Evolutionary conservation across 2,329 filamentous ascomycete species (phyloP).

Genomic region (Microcyclosporella mali): DNA sequence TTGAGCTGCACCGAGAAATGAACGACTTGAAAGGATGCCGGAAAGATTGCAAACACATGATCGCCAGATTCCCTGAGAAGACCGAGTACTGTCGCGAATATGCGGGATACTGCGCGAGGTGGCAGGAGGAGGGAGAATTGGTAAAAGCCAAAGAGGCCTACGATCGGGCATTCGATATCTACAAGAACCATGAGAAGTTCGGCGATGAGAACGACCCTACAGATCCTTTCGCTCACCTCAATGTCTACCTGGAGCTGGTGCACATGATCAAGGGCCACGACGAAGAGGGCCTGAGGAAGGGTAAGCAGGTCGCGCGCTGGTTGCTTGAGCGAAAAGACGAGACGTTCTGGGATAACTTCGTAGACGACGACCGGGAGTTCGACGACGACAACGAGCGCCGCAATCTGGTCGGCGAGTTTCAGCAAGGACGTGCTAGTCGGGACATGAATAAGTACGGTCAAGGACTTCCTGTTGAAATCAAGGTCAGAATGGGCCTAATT

Average conservation of each 20-base stretch:
- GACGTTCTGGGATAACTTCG: constrained; percentile 63
- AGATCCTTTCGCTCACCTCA: constrained; percentile 71
- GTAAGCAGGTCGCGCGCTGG: constrained; percentile 74
- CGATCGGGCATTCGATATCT: constrained; percentile 47
- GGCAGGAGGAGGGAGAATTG: constrained; percentile 22
- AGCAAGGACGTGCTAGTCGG: constrained; percentile 37
- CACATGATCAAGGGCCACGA: constrained; percentile 51
- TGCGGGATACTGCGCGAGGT: constrained; percentile 45
- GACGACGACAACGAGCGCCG: constrained; percentile 69
- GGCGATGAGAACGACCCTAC: constrained; percentile 41
- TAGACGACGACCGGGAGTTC: constrained; percentile 81
- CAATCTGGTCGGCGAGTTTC: constrained; percentile 55
- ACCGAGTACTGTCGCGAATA: constrained; percentile 50
- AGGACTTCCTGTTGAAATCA: constrained; percentile 71
- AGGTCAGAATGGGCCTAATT: constrained; percentile 76
- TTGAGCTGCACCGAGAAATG: constrained; percentile 50
- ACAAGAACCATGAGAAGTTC: constrained; percentile 27
- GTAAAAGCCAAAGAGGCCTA: constrained; percentile 35
- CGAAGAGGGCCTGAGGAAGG: constrained; percentile 58
- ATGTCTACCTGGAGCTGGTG: constrained; percentile 78
- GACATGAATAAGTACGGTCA: constrained; percentile 61
- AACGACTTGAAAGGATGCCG: constrained; percentile 43
- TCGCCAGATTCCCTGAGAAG: constrained; percentile 50
- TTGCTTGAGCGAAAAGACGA: constrained; percentile 70
- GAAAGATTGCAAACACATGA: constrained; percentile 49